Evolutionary conservation across 2,329 filamentous ascomycete genomes (phyloP), one percentile per base, ranked within the genome.

Genomic region (Botrytis galanthina): DNA sequence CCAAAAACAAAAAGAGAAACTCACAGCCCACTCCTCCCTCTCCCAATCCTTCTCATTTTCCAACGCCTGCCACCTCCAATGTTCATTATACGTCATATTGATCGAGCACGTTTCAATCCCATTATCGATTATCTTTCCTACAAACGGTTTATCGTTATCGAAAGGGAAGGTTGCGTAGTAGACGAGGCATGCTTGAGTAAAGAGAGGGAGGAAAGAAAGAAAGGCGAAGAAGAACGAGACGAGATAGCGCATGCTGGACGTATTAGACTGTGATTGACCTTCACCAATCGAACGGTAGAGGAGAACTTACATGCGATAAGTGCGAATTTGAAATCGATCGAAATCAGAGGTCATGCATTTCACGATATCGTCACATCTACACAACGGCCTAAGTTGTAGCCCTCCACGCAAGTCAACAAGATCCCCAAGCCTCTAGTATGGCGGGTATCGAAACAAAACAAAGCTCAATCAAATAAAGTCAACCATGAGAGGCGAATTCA

Each of bases 61-160:
- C 51, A 60, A 39, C 14, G 29, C 29, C 60, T 74, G 69, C 61
- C 73, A 39, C 3, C n/a, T n/a, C 48, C 39, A 67, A 70, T 76
- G 75, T 35, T 71, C 29, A 32, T 32, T 44, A 54, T 76, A 75
- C 8, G 74, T 69, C 66, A 63, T 72, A 39, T 66, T 73, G 1
- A 76, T 76, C 72, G 73, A 73, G 29, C 76, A 77, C 14, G 75
- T 77, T 2, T 57, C 51, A 1, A 75, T 9, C 1, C 73, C 69
- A 59, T 77, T 73, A 67, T 77, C 76, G 14, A 48, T 54, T 1
- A 77, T 76, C 4, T 37, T 44, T 0, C 74, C 76, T 42, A 74
- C 39, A 60, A 75, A 77, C 22, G 75, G 76, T 22, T 73, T 46
- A 22, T 64, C 66, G 20, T 71, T 48, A 32, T 69, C 66, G 61